phyloP scores from a whole-genome alignment of 2,329 filamentous ascomycete genomes.

The Mollisia scopiformis region DNA sequence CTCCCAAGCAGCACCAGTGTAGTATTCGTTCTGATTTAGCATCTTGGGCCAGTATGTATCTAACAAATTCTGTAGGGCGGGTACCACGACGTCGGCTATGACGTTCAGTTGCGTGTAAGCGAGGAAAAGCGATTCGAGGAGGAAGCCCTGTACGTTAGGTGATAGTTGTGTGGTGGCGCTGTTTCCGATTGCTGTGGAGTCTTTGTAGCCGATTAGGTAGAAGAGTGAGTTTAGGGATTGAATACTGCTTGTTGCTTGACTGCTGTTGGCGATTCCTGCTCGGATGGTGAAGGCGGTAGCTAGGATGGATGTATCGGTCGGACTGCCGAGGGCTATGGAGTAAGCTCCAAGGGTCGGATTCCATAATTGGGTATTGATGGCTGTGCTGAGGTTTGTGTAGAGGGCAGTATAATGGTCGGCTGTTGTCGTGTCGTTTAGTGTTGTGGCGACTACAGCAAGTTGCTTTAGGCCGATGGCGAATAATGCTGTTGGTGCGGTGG shows the following conservation, averaged over 20 bases:
- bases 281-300: constrained; percentile 40
- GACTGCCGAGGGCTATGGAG: constrained; percentile 30
- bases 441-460: constrained; percentile 35
- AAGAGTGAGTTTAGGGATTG: constrained; percentile 28
- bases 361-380: constrained; percentile 39
- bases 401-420: constrained; percentile 27
- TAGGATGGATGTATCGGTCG: constrained; percentile 36
- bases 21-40: constrained; percentile 40
- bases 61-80: constrained; percentile 35
- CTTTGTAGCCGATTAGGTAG: constrained; percentile 36
- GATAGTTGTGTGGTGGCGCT: constrained; percentile 38
- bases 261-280: constrained; percentile 37
- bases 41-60: constrained; percentile 45
- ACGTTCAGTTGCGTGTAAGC: constrained; percentile 32
- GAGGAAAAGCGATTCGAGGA: constrained; percentile 42
- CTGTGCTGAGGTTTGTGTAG: constrained; percentile 27
- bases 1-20: constrained; percentile 47
- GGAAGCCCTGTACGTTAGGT: constrained; percentile 50
- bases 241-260: constrained; percentile 32
- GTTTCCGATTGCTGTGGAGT: constrained; percentile 8
- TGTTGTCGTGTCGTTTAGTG: constrained; percentile 32
- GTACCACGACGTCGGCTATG: neutral
- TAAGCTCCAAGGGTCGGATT: constrained; percentile 37
- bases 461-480: constrained; percentile 25
- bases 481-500: constrained; percentile 2